These are phyloP conservation scores for Coprinopsis strossmayeri DNA, from an alignment of 768 basidiomycete genomes.

Conservation along the genomic window DNA sequence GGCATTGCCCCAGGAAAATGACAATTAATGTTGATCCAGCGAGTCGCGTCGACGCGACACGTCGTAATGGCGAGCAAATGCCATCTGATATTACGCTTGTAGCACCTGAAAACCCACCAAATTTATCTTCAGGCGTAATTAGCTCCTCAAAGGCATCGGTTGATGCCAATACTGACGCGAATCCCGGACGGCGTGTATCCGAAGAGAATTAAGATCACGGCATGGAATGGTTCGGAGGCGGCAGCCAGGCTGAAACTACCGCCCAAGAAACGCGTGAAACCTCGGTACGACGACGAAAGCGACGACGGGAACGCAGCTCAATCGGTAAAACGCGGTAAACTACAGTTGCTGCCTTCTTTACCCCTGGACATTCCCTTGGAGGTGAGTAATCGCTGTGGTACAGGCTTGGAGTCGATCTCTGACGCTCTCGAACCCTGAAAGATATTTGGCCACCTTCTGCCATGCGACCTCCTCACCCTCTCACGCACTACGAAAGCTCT, in stretches of 20 bases:
- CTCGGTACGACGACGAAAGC: background rate
- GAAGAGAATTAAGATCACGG: background rate
- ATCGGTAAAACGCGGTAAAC: background rate
- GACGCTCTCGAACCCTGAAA: background rate
- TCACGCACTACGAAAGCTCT: slow-evolving; percentile 2
- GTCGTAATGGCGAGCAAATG: too few species aligned
- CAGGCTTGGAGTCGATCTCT: background rate
- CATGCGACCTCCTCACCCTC: background rate
- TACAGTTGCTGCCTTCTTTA: background rate
- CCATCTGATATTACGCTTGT: too few species aligned
- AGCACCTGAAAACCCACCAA: too few species aligned
- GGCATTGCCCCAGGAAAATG: too few species aligned
- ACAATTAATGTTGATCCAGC: too few species aligned
- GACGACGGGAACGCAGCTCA: background rate
- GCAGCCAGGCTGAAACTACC: background rate
- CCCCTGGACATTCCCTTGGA: slow-evolving; percentile 2
- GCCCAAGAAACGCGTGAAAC: background rate
- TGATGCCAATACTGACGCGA: too few species aligned
- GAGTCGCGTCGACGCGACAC: too few species aligned
- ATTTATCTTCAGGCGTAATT: too few species aligned
- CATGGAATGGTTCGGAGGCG: background rate
- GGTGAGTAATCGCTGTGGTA: background rate
- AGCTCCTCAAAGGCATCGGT: too few species aligned
- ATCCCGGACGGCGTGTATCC: too few species aligned
- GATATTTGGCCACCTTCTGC: slow-evolving; percentile 1